These are phyloP conservation scores for Smallanthus sonchifolius DNA, from an alignment of 129 eudicot species.

Conservation along the genomic window DNA sequence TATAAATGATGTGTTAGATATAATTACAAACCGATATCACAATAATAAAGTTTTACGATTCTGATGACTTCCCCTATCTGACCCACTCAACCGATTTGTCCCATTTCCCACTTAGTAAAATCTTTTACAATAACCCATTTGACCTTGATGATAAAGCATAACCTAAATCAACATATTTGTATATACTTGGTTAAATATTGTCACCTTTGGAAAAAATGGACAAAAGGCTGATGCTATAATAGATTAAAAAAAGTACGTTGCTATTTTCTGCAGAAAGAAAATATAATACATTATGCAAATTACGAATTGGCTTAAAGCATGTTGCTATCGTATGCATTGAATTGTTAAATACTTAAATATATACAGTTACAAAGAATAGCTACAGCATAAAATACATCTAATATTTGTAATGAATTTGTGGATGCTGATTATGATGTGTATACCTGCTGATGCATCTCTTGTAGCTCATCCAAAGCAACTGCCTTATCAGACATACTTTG, in stretches of 20 bases:
- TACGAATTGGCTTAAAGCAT: neutral
- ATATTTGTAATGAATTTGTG: neutral
- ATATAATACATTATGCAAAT: neutral
- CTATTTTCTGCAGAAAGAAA: neutral
- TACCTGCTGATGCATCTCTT: conserved; percentile 96
- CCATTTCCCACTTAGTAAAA: neutral
- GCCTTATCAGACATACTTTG: conserved; percentile 84
- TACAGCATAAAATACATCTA: neutral
- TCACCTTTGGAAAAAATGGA: neutral
- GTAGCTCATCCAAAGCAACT: conserved; percentile 78
- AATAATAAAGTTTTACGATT: neutral
- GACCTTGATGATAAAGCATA: neutral
- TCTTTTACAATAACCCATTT: neutral
- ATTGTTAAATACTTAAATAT: neutral
- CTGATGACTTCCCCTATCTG: neutral
- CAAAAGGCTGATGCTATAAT: neutral
- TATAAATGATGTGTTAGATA: neutral
- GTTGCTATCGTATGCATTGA: neutral
- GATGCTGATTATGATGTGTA: neutral
- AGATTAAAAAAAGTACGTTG: neutral
- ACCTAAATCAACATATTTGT: neutral
- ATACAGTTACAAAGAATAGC: neutral
- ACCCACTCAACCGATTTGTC: neutral
- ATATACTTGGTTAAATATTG: neutral
- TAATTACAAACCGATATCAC: neutral